Conservation (phyloP, 2,329 filamentous ascomycete species). For the Neurospora sp. region DNA sequence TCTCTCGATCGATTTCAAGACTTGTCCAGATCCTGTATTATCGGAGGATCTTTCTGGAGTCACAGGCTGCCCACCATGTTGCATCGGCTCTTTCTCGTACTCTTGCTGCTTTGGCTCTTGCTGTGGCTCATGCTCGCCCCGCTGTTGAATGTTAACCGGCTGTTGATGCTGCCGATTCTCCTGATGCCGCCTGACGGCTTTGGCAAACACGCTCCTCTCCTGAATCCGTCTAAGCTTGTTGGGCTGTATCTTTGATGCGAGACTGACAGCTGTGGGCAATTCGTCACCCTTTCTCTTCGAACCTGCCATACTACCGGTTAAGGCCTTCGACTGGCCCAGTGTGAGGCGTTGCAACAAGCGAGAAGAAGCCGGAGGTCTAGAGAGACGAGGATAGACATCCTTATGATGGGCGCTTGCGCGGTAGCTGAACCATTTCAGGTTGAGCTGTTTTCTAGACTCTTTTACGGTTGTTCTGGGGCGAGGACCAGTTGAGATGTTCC, state of each 20-base stretch:
- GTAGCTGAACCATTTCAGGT: neutral
- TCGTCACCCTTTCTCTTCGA: too few species aligned
- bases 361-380: neutral
- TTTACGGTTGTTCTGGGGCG: neutral
- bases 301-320: too few species aligned
- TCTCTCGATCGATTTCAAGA: neutral
- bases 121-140: neutral
- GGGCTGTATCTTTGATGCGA: neutral
- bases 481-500: neutral
- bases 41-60: neutral
- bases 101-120: neutral
- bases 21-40: neutral
- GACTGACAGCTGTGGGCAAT: neutral
- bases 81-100: neutral
- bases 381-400: neutral
- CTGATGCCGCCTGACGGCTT: neutral
- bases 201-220: neutral
- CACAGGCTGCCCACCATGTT: neutral
- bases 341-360: neutral
- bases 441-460: neutral
- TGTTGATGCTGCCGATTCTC: neutral
- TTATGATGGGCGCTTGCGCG: fast-evolving
- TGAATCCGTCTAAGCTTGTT: neutral
- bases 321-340: neutral
- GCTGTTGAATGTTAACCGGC: neutral